Evolutionary conservation across 495 filamentous ascomycete genomes (phyloP).

Genomic region (Penicillium desertorum): DNA sequence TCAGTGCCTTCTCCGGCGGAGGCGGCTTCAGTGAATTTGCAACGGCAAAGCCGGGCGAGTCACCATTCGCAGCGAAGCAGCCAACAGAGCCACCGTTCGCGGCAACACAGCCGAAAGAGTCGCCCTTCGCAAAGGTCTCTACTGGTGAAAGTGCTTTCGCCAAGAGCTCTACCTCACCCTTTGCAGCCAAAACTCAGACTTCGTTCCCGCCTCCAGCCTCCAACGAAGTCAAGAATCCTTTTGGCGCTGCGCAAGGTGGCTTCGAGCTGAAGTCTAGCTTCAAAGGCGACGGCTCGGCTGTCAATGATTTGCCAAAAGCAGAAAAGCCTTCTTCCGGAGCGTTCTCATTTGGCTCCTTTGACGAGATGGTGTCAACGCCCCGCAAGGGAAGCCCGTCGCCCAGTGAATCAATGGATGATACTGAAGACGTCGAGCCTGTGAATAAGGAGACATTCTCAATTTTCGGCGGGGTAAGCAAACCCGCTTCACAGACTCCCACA

Average conservation of each 20-base stretch:
- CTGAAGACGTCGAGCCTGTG: conserved; percentile 33
- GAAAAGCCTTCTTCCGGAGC: conserved; percentile 38
- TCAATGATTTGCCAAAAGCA: conserved; percentile 58
- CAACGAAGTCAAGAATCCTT: conserved; percentile 39
- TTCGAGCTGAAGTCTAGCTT: conserved; percentile 82
- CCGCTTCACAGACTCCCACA: conserved; percentile 23
- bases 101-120: conserved; percentile 10
- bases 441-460: conserved; percentile 24
- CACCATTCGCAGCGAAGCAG: conserved; percentile 28
- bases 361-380: conserved; percentile 27
- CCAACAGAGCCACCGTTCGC: background rate
- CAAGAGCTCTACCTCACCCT: conserved; percentile 20
- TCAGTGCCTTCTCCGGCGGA: conserved; percentile 35
- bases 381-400: conserved; percentile 24
- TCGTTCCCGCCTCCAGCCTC: conserved; percentile 42
- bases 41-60: conserved; percentile 29
- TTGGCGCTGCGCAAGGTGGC: conserved; percentile 51
- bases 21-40: conserved; percentile 40
- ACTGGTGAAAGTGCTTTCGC: conserved; percentile 13
- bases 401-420: conserved; percentile 42
- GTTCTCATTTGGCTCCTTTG: conserved; percentile 37
- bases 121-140: conserved; percentile 2
- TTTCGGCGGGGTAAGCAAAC: conserved; percentile 34
- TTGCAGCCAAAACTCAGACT: conserved; percentile 33
- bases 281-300: conserved; percentile 67